Percentiles rank a stretch among this genome's conserved stretches.
Evolutionary conservation across 352 stramenopile genomes (phyloP).

Genomic region (Blastocystis sp.): DNA sequence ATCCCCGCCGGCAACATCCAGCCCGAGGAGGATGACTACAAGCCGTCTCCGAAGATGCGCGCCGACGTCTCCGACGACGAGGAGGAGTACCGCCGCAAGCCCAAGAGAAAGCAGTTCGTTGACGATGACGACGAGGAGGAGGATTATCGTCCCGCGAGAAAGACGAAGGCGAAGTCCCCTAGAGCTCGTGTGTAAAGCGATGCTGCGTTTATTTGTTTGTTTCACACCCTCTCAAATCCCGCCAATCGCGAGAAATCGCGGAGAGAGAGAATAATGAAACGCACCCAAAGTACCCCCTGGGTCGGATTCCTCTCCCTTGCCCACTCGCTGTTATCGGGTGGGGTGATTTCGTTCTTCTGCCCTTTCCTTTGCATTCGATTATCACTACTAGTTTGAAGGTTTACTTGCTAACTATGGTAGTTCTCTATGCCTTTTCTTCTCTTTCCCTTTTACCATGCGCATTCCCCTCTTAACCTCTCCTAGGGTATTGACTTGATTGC

Average conservation of each 20-base stretch:
- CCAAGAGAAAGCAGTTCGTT: neutral
- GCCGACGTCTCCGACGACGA: neutral
- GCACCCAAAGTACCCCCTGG: neutral
- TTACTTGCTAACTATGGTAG: too few relatives aligned
- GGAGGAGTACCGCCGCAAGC: neutral
- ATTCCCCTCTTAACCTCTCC: too few relatives aligned
- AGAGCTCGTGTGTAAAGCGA: neutral
- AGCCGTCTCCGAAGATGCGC: neutral
- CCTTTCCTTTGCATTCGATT: too few relatives aligned
- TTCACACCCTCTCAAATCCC: neutral
- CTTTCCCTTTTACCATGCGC: too few relatives aligned
- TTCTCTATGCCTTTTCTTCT: too few relatives aligned
- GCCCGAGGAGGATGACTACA: neutral
- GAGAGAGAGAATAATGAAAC: neutral
- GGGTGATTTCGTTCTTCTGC: too few relatives aligned
- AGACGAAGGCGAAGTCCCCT: neutral
- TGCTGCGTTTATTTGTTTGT: neutral
- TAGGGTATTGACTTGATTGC: too few relatives aligned
- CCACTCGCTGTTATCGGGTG: too few relatives aligned
- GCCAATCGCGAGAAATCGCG: neutral
- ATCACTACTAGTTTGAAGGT: too few relatives aligned
- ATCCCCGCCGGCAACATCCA: neutral
- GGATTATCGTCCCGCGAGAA: neutral
- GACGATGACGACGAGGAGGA: conserved; percentile 14
- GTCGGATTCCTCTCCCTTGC: neutral